Percentiles rank a stretch among this genome's conserved stretches.
Evolutionary conservation across 352 stramenopile species (phyloP).

Genomic region (Pythium folliculosum): DNA sequence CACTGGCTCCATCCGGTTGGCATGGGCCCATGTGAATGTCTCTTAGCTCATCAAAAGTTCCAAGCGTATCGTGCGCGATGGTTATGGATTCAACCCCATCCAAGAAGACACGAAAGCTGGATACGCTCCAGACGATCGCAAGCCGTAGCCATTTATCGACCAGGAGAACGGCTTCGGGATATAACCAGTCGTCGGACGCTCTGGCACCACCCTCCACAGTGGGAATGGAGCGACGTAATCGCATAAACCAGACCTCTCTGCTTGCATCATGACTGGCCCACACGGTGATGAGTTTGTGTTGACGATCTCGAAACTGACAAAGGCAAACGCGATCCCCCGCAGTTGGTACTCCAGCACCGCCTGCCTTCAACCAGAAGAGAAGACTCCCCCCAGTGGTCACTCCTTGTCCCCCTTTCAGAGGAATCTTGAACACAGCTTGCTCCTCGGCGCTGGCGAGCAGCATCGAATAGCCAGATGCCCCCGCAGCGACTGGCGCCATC

Average conservation of each 20-base stretch:
- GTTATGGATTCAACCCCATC: conserved; percentile 13
- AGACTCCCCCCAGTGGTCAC: conserved; percentile 2
- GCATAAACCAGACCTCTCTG: conserved; percentile 15
- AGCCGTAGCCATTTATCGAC: conserved; percentile 20
- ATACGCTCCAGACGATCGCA: conserved; percentile 5
- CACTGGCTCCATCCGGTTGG: background rate
- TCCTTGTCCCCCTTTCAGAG: background rate
- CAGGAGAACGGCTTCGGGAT: conserved; percentile 8
- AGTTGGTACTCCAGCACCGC: background rate
- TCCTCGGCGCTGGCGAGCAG: background rate
- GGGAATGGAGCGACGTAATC: background rate
- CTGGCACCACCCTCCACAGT: too few relatives aligned
- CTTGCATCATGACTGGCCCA: conserved; percentile 13
- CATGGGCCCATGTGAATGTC: conserved; percentile 11
- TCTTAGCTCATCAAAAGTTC: background rate
- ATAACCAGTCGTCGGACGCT: conserved; percentile 18
- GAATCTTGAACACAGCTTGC: conserved; percentile 13
- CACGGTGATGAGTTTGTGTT: conserved; percentile 1
- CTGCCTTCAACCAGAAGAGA: conserved; percentile 13
- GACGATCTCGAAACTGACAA: conserved; percentile 13
- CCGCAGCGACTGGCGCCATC: conserved; percentile 20
- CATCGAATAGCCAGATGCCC: conserved; percentile 35
- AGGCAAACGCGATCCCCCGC: conserved; percentile 8
- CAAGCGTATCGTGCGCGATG: background rate
- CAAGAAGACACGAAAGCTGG: conserved; percentile 7